Evolutionary conservation across 2,329 filamentous ascomycete species (phyloP), one percentile per base, ranked within the genome.

Genomic region (Ceratocystis papillata): DNA sequence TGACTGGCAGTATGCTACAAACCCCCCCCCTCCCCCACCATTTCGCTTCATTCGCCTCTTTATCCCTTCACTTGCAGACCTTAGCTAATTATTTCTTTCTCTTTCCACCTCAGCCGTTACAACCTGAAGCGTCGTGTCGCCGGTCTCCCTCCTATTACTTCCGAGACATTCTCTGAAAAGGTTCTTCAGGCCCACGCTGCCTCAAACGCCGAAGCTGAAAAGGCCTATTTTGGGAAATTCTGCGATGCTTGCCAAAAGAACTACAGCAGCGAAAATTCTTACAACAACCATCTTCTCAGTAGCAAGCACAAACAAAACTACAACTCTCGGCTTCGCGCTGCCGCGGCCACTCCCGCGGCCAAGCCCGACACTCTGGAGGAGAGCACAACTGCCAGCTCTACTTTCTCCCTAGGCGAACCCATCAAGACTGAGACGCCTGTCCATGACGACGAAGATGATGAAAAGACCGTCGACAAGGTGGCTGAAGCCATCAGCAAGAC

Each of bases 221-320:
- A 90, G 76, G 93, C 92, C 3, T 86, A 89, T 15, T 97, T 92
- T 73, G 90, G 96, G 75, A 91, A 88, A 73, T 78, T 80, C 37
- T 99, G 94, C 76, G 80, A 85, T 2, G 82, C 86, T 22, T 99
- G 94, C 79, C 83, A 88, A 72, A 96, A 96, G 79, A 91, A 88
- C 15, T 99, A 96, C 76, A 97, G 87, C 79, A 97, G 92, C 77
- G 90, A 96, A 73, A 96, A 96, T 77, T 93, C 94, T 44, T 97
- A 88, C 76, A 85, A 87, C 73, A 99, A 97, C 76, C 94, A 99
- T 74, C 75, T 97, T 66, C 86, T 86, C 67, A 96, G 92, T 77
- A 87, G 90, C 71, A 96, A 96, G 76, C 94, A 99, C 77, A 90
- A 86, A 76, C 70, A 71, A 44, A 90, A 86, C 76, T 69, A 71